Base-by-base conservation (phyloP, 441 rosid species). In the Erodium trifolium region DNA sequence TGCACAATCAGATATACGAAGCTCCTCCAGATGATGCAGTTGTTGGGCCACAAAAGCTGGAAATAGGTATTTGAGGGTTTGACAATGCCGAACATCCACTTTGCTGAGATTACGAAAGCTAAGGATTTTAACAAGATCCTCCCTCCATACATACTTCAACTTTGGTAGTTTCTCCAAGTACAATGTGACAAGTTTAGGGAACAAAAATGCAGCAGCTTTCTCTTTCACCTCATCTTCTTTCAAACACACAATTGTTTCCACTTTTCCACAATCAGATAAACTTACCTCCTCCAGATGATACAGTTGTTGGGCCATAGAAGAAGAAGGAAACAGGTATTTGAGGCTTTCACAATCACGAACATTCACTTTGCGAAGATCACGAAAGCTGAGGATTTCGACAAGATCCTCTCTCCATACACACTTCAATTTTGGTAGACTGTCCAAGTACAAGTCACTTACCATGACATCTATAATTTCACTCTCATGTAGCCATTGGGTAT, bases 371-470 rank as follows among this genome's bases (percentile, higher is more conserved):
- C 34, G 29, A 5, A 78, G 73, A 14, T 75, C 64, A 10, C 11
- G 66, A 47, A 78, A 79, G 3, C 59, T 62, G n/a, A 76, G 67
- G 63, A 53, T 57, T 63, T 79, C 75, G 27, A 23, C 27, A 23
- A 23, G 27, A 31, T 31, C 34, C 3, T 31, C 34, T 2, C 34
- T 31, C 1, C 34, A 31, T 2, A 31, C 34, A 31, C 34, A 31
- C 34, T 31, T 31, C 27, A 82, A 19, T n/a, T 73, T 71, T 51
- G 75, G 78, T 51, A 75, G 66, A 45, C 11, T 45, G 13, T 45
- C 12, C 13, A 45, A 45, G 2, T 12, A 0, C 51, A 45, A 45
- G 0, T 45, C 11, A 12, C 51, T 45, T 45, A 45, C 1, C 51
- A 2, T 2, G 11, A 12, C 18, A 10, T 23, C 3, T 1, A 16